A percentile compares a stretch with the other conserved stretches of the same genome.
Evolutionary conservation across 2,329 filamentous ascomycete genomes (phyloP).

Genomic region (Calonectria fujianensis): DNA sequence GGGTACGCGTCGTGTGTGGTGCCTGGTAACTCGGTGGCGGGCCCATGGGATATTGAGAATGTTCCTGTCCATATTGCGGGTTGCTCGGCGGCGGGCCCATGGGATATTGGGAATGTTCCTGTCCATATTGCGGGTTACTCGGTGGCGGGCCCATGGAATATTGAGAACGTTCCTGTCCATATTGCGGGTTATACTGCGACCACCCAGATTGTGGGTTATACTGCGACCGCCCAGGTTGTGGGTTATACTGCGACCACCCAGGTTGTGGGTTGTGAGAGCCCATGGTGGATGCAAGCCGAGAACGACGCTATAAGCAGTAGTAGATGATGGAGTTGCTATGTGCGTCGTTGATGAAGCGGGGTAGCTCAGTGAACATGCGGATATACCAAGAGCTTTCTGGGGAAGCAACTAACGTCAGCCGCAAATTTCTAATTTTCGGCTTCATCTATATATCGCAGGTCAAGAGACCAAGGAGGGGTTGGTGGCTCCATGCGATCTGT

Average conservation of each 20-base stretch:
- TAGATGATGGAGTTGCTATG: background rate
- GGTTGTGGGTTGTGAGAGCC: slow-evolving; percentile 8
- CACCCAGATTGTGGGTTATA: background rate
- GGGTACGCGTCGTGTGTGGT: background rate
- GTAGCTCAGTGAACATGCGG: slow-evolving; percentile 1
- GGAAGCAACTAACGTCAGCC: slow-evolving; percentile 1
- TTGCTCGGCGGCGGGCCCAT: background rate
- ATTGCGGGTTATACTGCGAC: background rate
- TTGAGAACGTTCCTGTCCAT: background rate
- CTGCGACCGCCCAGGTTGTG: background rate
- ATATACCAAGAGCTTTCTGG: slow-evolving; percentile 2
- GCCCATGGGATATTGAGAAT: slow-evolving; percentile 13
- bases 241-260: slow-evolving; percentile 6
- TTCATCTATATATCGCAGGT: slow-evolving; percentile 3
- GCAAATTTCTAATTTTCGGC: slow-evolving; percentile 11
- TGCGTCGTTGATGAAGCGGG: slow-evolving; percentile 3
- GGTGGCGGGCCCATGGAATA: too few species aligned
- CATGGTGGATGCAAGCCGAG: background rate
- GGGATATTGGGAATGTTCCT: slow-evolving; percentile 8
- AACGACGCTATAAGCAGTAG: slow-evolving; percentile 6
- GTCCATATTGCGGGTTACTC: background rate
- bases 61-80: background rate
- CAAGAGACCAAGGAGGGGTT: background rate
- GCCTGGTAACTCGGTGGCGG: background rate
- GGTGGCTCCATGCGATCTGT: slow-evolving; percentile 1